Base-by-base conservation (phyloP, 805 yeast species). In the Zygosaccharomyces bailii region DNA sequence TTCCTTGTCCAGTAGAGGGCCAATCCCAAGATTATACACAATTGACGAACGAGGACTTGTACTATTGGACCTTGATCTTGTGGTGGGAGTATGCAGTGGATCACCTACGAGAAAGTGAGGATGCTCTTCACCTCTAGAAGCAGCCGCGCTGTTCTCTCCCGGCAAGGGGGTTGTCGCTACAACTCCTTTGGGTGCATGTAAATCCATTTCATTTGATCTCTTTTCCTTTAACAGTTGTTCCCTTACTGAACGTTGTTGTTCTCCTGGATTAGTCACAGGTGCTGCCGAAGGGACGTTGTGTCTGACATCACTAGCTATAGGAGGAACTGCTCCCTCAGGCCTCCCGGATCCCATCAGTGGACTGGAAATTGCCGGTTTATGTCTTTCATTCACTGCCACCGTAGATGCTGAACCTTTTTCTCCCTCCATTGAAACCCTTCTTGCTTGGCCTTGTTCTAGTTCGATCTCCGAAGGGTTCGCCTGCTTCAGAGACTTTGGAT, bases 31-130 rank as follows among this genome's bases (percentile, higher is more conserved):
- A n/a, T 27, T 19, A 34, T 34, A 34, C 11, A 34, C 46, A 11
- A 42, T 44, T 11, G 52, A 50, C 9, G 54, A 57, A 46, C 48
- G 50, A 23, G 59, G 61, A 40, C 56, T 54, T 5, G 51, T 43
- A 25, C 52, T 51, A 27, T 47, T 50, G 9, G 54, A 46, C 23
- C 60, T 49, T 1, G 63, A 56, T 29, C 56, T 48, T 13, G 49
- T 40, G 2, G 43, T 21, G 9, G 42, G 67, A 54, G 54, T 75
- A 56, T 78, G 82, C n/a, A 79, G 59, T 1, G 83, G 72, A 45
- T 84, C 90, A 49, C 81, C 85, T 7, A 79, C 80, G 52, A 74
- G 76, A 59, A 86, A 86, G 64, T 85, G 95, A 0, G 93, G 89
- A 65, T 86, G 95, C 50, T 82, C 82, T 0, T 86, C 58, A 36